A percentile compares a stretch with the other conserved stretches of the same genome.
Conservation (phyloP, 192 early-diverging fungal genomes). For the Backusella parvicylindrica region DNA sequence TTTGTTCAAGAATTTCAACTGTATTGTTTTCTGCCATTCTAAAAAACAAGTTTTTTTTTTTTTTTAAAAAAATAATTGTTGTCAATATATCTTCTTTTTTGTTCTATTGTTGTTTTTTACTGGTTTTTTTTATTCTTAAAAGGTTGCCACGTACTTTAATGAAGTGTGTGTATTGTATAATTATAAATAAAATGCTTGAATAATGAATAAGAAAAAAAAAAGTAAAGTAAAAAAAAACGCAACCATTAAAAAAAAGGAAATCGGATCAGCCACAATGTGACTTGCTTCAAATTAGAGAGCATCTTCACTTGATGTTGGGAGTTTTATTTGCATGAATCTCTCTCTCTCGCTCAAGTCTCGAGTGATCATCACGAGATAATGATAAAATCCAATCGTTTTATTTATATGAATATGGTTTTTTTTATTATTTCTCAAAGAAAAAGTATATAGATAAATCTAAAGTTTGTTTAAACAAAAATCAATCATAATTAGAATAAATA, state of each 20-base stretch:
- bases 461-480: not conserved
- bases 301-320: no score
- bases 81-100: not conserved
- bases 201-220: not conserved
- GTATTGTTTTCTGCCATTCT: not conserved
- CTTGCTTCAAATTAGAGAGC: not conserved
- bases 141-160: not conserved
- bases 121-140: not conserved
- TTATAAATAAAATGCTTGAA: not conserved
- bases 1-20: slow-evolving; percentile 14
- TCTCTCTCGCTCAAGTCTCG: no score
- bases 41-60: not conserved
- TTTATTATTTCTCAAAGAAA: no score
- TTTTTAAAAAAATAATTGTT: not conserved
- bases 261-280: not conserved
- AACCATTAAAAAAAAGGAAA: not conserved
- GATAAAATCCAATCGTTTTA: no score
- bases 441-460: no score
- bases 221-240: not conserved
- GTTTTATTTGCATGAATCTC: no score
- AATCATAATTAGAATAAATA: not conserved
- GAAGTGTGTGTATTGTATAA: not conserved
- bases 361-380: no score
- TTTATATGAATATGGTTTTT: no score
- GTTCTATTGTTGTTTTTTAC: not conserved